Conservation (phyloP, 108 stramenopile species). For the Skeletonema potamos region DNA sequence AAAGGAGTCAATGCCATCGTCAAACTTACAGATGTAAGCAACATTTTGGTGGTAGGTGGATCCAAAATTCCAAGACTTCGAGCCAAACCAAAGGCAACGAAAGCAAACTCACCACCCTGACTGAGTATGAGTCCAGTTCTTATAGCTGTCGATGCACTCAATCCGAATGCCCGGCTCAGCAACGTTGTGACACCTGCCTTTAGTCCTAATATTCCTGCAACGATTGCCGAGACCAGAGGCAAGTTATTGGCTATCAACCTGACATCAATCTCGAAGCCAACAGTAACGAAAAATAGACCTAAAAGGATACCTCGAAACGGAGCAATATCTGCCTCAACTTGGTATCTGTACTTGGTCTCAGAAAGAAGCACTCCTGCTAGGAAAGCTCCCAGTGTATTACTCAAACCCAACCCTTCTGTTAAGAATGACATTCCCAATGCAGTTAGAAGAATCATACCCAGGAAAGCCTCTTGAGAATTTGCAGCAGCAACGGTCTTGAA, state of each 20-base stretch:
- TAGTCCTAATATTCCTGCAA: constrained; percentile 79
- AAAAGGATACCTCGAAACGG: constrained; percentile 94
- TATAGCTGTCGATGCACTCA: constrained; percentile 77
- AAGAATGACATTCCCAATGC: constrained; percentile 92
- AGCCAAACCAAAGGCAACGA: constrained; percentile 94
- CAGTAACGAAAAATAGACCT: constrained; percentile 96
- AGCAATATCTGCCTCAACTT: constrained; percentile 95
- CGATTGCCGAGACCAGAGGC: constrained; percentile 68
- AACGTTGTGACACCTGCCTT: constrained; percentile 79
- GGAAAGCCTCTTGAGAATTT: constrained; percentile 92
- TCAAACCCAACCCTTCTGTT: constrained; percentile 94
- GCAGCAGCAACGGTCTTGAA: constrained; percentile 87
- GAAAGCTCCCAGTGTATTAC: constrained; percentile 96
- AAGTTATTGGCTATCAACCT: constrained; percentile 70
- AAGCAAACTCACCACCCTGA: constrained; percentile 98
- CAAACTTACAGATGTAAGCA: constrained; percentile 93
- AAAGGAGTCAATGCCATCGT: constrained; percentile 94
- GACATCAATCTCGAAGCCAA: constrained; percentile 95
- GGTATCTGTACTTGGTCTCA: constrained; percentile 95
- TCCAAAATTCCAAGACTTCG: constrained; percentile 82
- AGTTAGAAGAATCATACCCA: constrained; percentile 90
- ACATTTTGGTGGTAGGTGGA: constrained; percentile 77
- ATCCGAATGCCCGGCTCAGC: constrained; percentile 78
- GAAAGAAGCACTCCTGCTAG: constrained; percentile 91
- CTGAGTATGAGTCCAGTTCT: constrained; percentile 90